Conservation (phyloP, 108 stramenopile genomes). For the Epithemia pelagica region DNA sequence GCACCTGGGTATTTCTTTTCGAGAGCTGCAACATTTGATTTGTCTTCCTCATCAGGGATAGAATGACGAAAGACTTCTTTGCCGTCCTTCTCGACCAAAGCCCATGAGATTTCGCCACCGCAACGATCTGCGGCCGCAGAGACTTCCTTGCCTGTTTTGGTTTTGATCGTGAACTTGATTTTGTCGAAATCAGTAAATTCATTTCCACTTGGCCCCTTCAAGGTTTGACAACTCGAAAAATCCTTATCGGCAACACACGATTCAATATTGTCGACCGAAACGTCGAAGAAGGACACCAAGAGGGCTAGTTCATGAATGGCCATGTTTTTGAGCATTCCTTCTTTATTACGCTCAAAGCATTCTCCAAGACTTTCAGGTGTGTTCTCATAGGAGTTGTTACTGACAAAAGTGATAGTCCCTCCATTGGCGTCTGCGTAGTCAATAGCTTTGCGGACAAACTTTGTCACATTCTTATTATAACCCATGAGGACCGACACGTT, state of each 20-base stretch:
- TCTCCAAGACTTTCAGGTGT: slow-evolving; percentile 82
- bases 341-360: slow-evolving; percentile 90
- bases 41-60: slow-evolving; percentile 89
- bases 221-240: slow-evolving; percentile 74
- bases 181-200: slow-evolving; percentile 86
- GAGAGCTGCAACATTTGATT: slow-evolving; percentile 50
- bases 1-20: slow-evolving; percentile 74
- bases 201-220: slow-evolving; percentile 69
- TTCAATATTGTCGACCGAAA: slow-evolving; percentile 82
- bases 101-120: slow-evolving; percentile 76
- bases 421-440: slow-evolving; percentile 63
- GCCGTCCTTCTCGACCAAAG: slow-evolving; percentile 67
- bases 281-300: slow-evolving; percentile 84
- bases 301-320: slow-evolving; percentile 89
- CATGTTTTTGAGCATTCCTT: slow-evolving; percentile 95
- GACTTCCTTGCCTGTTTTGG: slow-evolving; percentile 85
- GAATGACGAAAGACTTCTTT: slow-evolving; percentile 81
- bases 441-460: slow-evolving; percentile 83
- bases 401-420: slow-evolving; percentile 80
- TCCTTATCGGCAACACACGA: slow-evolving; percentile 76
- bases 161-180: slow-evolving; percentile 91
- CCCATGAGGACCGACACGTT: slow-evolving; percentile 84
- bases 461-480: slow-evolving; percentile 93
- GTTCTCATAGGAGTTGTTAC: slow-evolving; percentile 89
- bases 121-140: slow-evolving; percentile 82